phyloP scores from a whole-genome alignment of 2,329 filamentous ascomycete genomes.

The Echinosphaeria canescens region DNA sequence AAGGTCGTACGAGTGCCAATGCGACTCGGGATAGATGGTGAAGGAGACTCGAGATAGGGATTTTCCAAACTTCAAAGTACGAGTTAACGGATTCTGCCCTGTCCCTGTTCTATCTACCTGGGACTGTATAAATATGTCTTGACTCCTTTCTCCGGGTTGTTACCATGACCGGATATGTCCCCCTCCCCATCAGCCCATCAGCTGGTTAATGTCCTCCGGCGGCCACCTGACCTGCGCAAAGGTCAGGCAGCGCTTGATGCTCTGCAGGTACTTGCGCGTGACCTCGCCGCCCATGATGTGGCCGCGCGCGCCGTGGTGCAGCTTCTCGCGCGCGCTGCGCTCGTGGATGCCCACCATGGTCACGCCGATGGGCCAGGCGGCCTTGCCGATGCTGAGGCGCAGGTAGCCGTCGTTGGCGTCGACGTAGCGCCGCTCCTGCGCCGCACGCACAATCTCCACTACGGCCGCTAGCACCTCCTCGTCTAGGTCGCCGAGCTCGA shows the following conservation, averaged over 20 bases:
- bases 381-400: slow-evolving; percentile 81
- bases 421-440: slow-evolving; percentile 80
- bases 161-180: too few relatives aligned
- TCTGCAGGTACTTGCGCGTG: slow-evolving; percentile 89
- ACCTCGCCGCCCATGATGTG: slow-evolving; percentile 96
- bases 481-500: slow-evolving; percentile 64
- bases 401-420: slow-evolving; percentile 94
- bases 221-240: slow-evolving; percentile 97
- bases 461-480: slow-evolving; percentile 63
- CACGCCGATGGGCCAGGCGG: slow-evolving; percentile 96
- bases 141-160: too few relatives aligned
- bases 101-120: too few relatives aligned
- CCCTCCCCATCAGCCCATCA: slow-evolving; percentile 93
- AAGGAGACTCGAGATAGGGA: too few relatives aligned
- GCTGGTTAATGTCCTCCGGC: slow-evolving; percentile 72
- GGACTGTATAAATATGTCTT: too few relatives aligned
- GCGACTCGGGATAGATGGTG: too few relatives aligned
- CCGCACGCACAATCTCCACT: slow-evolving; percentile 77
- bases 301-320: slow-evolving; percentile 71
- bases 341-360: slow-evolving; percentile 99
- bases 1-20: too few relatives aligned
- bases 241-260: slow-evolving; percentile 89
- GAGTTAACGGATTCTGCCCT: too few relatives aligned
- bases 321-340: slow-evolving; percentile 81
- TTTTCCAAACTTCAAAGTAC: too few relatives aligned